A percentile compares a stretch with the other conserved stretches of the same genome.
Evolutionary conservation across 225 moss, liverwort and hornwort species (phyloP).

Genomic region (Marchantia polymorpha): DNA sequence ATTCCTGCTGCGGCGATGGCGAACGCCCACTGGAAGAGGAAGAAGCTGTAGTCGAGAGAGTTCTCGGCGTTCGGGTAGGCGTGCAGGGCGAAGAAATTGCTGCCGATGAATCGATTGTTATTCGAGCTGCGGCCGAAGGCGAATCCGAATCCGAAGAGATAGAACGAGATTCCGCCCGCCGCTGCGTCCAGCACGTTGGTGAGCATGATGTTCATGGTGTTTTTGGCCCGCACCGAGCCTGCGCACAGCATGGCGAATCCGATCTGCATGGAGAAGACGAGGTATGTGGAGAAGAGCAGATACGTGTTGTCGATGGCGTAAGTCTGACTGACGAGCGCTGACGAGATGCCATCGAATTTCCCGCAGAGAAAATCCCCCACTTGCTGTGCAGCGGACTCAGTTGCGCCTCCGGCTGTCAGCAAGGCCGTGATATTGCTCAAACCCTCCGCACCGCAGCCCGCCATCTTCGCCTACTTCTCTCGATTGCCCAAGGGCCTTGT

Average conservation of each 20-base stretch:
- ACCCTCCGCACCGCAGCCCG: slow-evolving; percentile 30
- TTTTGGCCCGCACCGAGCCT: slow-evolving; percentile 70
- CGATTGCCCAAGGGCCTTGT: neutral
- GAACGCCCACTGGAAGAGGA: slow-evolving; percentile 73
- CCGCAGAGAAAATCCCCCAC: slow-evolving; percentile 44
- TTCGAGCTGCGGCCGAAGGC: slow-evolving; percentile 50
- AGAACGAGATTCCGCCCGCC: slow-evolving; percentile 65
- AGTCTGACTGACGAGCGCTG: slow-evolving; percentile 23
- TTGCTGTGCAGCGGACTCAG: slow-evolving; percentile 1
- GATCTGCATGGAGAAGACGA: slow-evolving; percentile 74
- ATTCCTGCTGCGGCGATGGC: slow-evolving; percentile 78
- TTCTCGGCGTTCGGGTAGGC: slow-evolving; percentile 25
- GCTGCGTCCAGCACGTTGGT: slow-evolving; percentile 72
- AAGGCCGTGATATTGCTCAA: slow-evolving; percentile 35
- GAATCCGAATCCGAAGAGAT: slow-evolving; percentile 68
- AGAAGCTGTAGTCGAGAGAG: slow-evolving; percentile 55
- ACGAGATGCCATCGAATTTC: slow-evolving; percentile 34
- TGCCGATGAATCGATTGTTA: slow-evolving; percentile 62
- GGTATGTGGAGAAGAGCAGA: slow-evolving; percentile 59
- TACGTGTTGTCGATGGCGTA: slow-evolving; percentile 49
- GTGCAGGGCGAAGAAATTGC: slow-evolving; percentile 47
- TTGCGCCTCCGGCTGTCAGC: slow-evolving; percentile 24
- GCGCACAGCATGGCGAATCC: slow-evolving; percentile 85
- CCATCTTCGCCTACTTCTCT: neutral
- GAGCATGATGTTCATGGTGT: slow-evolving; percentile 83